Percentiles rank a stretch among this genome's conserved stretches.
phyloP scores from a whole-genome alignment of 1,284 basidiomycete genomes.

The Salmacisia buchloeana region DNA sequence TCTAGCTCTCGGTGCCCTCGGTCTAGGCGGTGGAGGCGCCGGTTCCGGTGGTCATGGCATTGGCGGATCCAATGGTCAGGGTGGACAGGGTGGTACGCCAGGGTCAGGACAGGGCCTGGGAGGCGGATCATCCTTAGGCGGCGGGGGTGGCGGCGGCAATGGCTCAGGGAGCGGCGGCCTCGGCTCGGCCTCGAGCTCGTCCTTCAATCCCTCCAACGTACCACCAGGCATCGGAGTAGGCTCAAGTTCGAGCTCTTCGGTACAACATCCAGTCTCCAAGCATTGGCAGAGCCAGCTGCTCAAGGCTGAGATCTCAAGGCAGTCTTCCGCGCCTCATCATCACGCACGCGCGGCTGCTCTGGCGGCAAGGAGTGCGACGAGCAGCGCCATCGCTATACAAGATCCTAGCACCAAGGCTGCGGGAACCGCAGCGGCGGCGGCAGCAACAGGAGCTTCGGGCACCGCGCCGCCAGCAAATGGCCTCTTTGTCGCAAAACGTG shows the following conservation, averaged over 20 bases:
- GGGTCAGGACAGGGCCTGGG: neutral
- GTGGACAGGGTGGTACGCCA: neutral
- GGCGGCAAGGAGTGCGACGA: conserved; percentile 56
- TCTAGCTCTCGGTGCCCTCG: neutral
- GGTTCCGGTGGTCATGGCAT: too few relatives aligned
- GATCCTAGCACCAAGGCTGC: conserved; percentile 52
- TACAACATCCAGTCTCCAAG: conserved; percentile 17
- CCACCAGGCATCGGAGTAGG: neutral
- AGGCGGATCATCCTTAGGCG: too few relatives aligned
- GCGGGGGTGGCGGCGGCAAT: too few relatives aligned
- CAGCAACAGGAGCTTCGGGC: neutral
- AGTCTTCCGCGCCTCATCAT: conserved; percentile 57
- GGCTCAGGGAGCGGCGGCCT: neutral
- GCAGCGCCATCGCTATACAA: conserved; percentile 53
- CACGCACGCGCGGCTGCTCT: conserved; percentile 59
- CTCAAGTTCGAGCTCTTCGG: neutral
- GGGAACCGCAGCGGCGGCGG: conserved; percentile 11
- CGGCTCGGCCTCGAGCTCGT: neutral
- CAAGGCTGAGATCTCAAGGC: conserved; percentile 54
- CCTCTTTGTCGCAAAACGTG: conserved; percentile 46
- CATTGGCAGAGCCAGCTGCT: conserved; percentile 48
- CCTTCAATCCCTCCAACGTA: conserved; percentile 3
- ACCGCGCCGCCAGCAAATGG: conserved; percentile 49
- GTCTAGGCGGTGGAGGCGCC: too few relatives aligned
- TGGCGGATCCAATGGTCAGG: neutral